Conservation (phyloP, 2,329 filamentous ascomycete species). For the Penicillium aurantiogriseum region DNA sequence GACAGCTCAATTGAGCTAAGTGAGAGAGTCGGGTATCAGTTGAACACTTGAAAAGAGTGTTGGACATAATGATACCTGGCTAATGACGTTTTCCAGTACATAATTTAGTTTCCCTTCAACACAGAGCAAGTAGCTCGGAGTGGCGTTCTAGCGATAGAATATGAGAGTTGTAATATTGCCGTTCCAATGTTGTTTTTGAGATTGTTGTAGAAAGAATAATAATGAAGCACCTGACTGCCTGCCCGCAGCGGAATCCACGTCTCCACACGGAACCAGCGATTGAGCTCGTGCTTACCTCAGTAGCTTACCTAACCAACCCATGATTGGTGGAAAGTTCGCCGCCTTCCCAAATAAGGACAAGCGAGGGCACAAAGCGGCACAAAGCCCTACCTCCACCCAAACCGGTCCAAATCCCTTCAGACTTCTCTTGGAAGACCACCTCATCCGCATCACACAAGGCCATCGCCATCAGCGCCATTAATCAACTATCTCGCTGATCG, state of each 20-base stretch:
- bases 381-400: conserved; percentile 30
- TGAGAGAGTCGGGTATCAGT: conserved; percentile 6
- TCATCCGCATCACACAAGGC: conserved; percentile 38
- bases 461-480: conserved; percentile 44
- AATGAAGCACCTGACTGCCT: conserved; percentile 8
- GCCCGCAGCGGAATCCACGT: conserved; percentile 2
- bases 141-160: conserved; percentile 12
- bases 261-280: conserved; percentile 4
- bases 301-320: neutral
- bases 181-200: neutral
- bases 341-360: conserved; percentile 30
- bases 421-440: conserved; percentile 36
- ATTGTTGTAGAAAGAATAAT: conserved; percentile 1
- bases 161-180: conserved; percentile 5
- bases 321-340: conserved; percentile 20
- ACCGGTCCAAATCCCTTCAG: conserved; percentile 36
- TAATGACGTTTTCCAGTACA: conserved; percentile 13
- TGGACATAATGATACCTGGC: conserved; percentile 8
- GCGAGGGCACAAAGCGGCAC: conserved; percentile 39
- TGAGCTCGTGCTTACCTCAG: conserved; percentile 5
- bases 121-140: neutral
- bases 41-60: conserved; percentile 1
- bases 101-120: conserved; percentile 3
- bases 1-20: conserved; percentile 2
- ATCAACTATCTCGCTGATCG: conserved; percentile 43